Conservation (phyloP, 306 rosid species). For the Hippophae rhamnoides region DNA sequence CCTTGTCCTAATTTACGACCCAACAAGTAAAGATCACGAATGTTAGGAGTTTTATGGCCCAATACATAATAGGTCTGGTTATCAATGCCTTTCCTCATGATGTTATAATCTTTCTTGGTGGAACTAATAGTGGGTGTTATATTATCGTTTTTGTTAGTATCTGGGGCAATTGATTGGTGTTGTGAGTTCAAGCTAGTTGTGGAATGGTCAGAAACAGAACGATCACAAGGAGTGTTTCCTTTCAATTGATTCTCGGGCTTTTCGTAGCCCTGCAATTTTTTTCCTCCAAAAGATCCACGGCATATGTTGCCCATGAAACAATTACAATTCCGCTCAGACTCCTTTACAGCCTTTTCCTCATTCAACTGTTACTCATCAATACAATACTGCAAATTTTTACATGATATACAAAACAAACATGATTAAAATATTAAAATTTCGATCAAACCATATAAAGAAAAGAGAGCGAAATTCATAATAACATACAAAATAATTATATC, state of each 20-base stretch:
- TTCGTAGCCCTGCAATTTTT: conserved; percentile 49
- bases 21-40: conserved; percentile 72
- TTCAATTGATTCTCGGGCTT: conserved; percentile 58
- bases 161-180: conserved; percentile 2
- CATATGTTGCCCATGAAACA: conserved; percentile 98
- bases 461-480: background rate
- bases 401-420: no score
- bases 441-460: background rate
- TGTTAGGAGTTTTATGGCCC: conserved; percentile 80
- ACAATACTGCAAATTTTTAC: background rate
- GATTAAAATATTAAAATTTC: no score
- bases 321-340: conserved; percentile 20
- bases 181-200: conserved; percentile 39
- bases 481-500: no score
- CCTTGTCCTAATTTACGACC: conserved; percentile 91
- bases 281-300: conserved; percentile 87
- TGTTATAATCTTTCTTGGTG: conserved; percentile 28
- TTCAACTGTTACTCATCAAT: conserved; percentile 41
- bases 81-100: conserved; percentile 60
- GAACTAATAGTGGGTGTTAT: conserved; percentile 5
- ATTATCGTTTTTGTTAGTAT: background rate
- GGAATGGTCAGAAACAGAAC: conserved; percentile 39
- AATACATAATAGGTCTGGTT: conserved; percentile 72
- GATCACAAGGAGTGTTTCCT: conserved; percentile 43
- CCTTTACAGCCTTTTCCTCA: conserved; percentile 30